phyloP scores from a whole-genome alignment of 1,284 basidiomycete genomes.

The Cystobasidium pallidum region DNA sequence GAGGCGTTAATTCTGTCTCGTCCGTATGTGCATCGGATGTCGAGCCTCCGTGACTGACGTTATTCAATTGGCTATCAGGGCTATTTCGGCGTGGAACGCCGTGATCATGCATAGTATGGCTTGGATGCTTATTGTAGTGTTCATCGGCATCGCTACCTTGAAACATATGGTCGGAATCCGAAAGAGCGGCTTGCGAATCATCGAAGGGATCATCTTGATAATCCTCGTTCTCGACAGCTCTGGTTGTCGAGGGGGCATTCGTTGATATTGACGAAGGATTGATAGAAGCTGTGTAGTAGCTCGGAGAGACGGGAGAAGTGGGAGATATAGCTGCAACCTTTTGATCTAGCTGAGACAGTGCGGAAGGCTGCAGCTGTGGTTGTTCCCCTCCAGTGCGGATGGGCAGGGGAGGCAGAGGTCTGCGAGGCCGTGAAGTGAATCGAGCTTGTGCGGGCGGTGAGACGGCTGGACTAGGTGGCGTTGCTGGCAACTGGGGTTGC shows the following conservation, averaged over 20 bases:
- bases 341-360: conserved; percentile 18
- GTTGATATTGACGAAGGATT: neutral
- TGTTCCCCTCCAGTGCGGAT: neutral
- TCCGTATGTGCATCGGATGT: conserved; percentile 6
- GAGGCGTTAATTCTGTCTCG: neutral
- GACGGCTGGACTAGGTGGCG: neutral
- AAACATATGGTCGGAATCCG: conserved; percentile 9
- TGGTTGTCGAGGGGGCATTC: conserved; percentile 14
- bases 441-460: neutral
- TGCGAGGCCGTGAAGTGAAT: neutral
- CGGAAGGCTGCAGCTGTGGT: neutral
- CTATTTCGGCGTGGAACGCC: neutral
- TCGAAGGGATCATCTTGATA: conserved; percentile 39
- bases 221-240: conserved; percentile 34
- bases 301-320: neutral
- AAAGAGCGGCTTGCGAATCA: conserved; percentile 18
- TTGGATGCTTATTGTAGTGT: conserved; percentile 22
- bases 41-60: conserved; percentile 5
- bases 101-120: neutral
- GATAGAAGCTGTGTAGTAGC: conserved; percentile 4
- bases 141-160: conserved; percentile 19
- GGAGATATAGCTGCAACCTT: conserved; percentile 12
- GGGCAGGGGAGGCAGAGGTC: conserved; percentile 34
- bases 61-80: neutral
- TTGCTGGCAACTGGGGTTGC: neutral